Evolutionary conservation across 371 early-diverging fungal species (phyloP), one percentile per base, ranked within the genome.

Genomic region (Choanephora cucurbitarum): DNA sequence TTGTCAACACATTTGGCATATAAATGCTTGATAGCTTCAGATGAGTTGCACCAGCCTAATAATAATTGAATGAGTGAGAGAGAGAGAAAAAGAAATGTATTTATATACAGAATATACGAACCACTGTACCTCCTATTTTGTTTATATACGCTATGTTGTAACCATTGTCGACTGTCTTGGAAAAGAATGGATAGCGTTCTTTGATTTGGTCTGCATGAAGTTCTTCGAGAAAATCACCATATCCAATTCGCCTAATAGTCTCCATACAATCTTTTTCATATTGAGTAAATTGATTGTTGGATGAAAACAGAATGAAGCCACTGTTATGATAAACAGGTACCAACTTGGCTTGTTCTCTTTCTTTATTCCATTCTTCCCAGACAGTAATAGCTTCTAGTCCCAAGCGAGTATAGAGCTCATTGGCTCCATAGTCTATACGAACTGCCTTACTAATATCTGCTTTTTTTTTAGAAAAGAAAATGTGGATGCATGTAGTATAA

Each of bases 351-450:
- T 28, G 42, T 17, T 58, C 63, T 17, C 71, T 62, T 37, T 81
- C 83, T 42, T 68, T 50, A 54, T 83, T 80, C 83, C 83, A 83
- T 52, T 77, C 59, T 31, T 63, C 65, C 79, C 80, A 85, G 14
- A 57, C 44, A n/a, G 67, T 64, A 32, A 81, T 58, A 0, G 81
- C 65, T 33, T 77, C 72, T 18, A 76, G 33, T 0, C 65, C 72
- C 22, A 85, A 56, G 8, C 66, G 44, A 67, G 64, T 68, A 48
- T 74, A 77, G 3, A 78, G 21, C 13, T 48, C 46, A 10, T 77
- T 72, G 13, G 57, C 40, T 5, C 72, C 81, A 53, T 83, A 83
- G 40, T 83, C 83, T 44, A 64, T 64, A 22, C 82, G 67, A 15
- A 82, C 68, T 9, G 72, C 72, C 57, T 80, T 82, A 63, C 67